Percentiles rank a stretch among this genome's conserved stretches.
These are phyloP conservation scores for Bonia amplexicaulis DNA, from an alignment of 176 grass and related monocot species.

Conservation along the genomic window DNA sequence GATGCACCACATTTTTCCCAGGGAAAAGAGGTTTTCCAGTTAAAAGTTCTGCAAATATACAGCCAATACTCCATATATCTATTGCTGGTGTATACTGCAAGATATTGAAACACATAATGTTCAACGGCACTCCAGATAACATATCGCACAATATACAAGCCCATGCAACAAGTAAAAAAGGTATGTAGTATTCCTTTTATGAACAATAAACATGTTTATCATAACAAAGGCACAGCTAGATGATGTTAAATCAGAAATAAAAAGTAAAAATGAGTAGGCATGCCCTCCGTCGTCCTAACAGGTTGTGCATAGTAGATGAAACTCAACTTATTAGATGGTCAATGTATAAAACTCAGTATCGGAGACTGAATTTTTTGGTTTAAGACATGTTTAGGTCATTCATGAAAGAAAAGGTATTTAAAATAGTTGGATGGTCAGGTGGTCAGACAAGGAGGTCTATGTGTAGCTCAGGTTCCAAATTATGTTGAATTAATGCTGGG, in stretches of 20 bases:
- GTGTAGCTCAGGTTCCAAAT: background rate
- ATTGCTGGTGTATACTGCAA: conserved; percentile 93
- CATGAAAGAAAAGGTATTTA: background rate
- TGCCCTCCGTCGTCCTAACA: background rate
- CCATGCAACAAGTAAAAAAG: background rate
- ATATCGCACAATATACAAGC: background rate
- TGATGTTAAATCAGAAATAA: background rate
- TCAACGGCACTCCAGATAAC: background rate
- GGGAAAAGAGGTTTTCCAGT: conserved; percentile 95
- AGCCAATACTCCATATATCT: conserved; percentile 99
- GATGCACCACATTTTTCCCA: conserved; percentile 96
- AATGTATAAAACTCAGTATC: background rate
- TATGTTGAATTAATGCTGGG: background rate
- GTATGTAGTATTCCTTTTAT: background rate
- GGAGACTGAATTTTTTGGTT: background rate
- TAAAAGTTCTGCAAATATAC: conserved; percentile 89
- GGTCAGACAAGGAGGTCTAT: background rate
- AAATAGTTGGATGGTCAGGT: background rate
- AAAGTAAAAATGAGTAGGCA: background rate
- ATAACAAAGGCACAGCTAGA: background rate
- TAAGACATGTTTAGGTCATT: background rate
- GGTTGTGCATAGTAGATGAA: background rate
- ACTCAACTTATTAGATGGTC: background rate
- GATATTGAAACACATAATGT: background rate
- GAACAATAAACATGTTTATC: background rate